phyloP scores from a whole-genome alignment of 169 alveolate species.

The Eimeria acervulina region DNA sequence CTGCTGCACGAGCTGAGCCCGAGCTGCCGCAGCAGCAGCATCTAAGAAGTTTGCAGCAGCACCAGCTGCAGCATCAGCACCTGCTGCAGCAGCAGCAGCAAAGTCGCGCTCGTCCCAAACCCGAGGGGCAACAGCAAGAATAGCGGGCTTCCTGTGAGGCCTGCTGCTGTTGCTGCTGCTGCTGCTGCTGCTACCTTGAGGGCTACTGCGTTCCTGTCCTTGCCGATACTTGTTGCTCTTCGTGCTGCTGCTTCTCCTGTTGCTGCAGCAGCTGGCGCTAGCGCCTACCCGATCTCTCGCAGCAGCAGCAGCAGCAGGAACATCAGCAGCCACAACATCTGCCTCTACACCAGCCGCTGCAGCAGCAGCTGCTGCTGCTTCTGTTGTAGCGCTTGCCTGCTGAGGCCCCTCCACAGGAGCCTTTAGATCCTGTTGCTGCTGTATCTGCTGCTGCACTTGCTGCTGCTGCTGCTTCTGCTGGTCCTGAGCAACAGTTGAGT shows the following conservation, averaged over 20 bases:
- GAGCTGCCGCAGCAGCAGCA: constrained; percentile 22
- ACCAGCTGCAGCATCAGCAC: constrained; percentile 40
- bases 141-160: background rate
- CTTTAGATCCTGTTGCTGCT: background rate
- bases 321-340: background rate
- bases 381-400: background rate
- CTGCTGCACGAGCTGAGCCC: constrained; percentile 42
- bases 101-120: constrained; percentile 18
- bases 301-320: constrained; percentile 28
- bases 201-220: background rate
- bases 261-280: background rate
- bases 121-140: background rate
- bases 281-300: background rate
- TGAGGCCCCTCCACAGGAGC: background rate
- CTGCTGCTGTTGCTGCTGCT: constrained; percentile 19
- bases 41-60: constrained; percentile 26
- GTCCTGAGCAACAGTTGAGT: background rate
- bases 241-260: background rate
- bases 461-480: constrained; percentile 13
- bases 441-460: background rate
- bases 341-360: too few relatives aligned
- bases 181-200: background rate
- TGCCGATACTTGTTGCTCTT: background rate
- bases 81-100: constrained; percentile 20
- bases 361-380: background rate